A percentile compares a stretch with the other conserved stretches of the same genome.
phyloP scores from a whole-genome alignment of 2,329 filamentous ascomycete genomes.

The Dothistroma septosporum region DNA sequence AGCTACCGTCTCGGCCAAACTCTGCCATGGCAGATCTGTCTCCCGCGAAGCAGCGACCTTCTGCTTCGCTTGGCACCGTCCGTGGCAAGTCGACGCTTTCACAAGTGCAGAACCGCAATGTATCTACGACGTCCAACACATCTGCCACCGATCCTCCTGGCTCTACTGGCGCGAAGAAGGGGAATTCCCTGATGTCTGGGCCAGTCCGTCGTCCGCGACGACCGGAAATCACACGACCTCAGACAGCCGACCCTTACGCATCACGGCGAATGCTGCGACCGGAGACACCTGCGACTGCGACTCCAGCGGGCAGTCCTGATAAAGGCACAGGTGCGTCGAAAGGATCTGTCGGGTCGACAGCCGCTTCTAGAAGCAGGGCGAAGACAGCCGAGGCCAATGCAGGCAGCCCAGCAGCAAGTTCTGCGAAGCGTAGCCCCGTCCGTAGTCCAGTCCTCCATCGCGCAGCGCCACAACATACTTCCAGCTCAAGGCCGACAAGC shows the following conservation, averaged over 20 bases:
- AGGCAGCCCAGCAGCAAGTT: constrained; percentile 32
- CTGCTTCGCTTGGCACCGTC: constrained; percentile 20
- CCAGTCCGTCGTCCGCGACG: constrained; percentile 53
- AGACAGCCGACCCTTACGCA: constrained; percentile 54
- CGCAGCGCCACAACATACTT: constrained; percentile 16
- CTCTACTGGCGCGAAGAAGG: constrained; percentile 35
- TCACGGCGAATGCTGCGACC: constrained; percentile 36
- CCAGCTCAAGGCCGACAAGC: constrained; percentile 31
- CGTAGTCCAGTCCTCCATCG: constrained; percentile 25
- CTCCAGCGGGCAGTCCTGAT: constrained; percentile 44
- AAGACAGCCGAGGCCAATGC: constrained; percentile 16
- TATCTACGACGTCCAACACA: constrained; percentile 29
- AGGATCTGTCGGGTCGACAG: constrained; percentile 26
- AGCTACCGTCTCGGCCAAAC: constrained; percentile 51
- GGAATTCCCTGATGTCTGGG: constrained; percentile 52
- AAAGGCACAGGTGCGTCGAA: constrained; percentile 33
- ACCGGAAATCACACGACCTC: constrained; percentile 47
- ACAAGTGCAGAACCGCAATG: constrained; percentile 27
- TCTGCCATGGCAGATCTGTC: constrained; percentile 55
- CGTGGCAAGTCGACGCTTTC: constrained; percentile 31
- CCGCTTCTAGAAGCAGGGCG: constrained; percentile 27
- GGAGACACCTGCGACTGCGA: constrained; percentile 45
- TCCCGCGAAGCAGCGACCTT: constrained; percentile 41
- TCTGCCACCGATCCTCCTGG: constrained; percentile 22
- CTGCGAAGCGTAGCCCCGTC: constrained; percentile 29